These are phyloP conservation scores for Deuterostichococcus epilithicus DNA, from an alignment of 139 green algal genomes.

Conservation along the genomic window DNA sequence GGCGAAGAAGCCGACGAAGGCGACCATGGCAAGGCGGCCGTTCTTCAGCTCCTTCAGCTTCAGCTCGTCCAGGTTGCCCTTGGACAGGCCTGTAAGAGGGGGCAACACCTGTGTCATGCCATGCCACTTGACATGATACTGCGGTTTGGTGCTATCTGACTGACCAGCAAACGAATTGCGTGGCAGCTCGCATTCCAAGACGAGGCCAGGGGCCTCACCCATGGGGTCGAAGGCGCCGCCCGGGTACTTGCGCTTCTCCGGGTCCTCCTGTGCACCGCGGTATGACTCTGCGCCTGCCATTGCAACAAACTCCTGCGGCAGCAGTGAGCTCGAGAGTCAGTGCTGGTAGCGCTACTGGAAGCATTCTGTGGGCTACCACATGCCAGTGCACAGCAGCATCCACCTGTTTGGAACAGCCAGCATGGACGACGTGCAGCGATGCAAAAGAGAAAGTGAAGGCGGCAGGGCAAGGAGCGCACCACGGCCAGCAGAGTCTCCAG, in stretches of 20 bases:
- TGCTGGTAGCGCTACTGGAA: no score
- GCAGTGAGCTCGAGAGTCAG: no score
- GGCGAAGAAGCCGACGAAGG: conserved; percentile 74
- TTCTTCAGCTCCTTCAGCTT: conserved; percentile 86
- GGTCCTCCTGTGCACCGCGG: conserved; percentile 34
- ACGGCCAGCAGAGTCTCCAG: conserved; percentile 70
- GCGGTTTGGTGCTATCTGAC: not conserved
- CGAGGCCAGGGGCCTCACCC: not conserved
- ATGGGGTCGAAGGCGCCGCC: conserved; percentile 17
- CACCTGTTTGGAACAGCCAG: not conserved
- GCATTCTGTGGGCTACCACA: no score
- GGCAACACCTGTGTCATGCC: not conserved
- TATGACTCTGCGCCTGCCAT: conserved; percentile 68
- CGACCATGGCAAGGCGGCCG: conserved; percentile 49
- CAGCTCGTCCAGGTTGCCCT: not conserved
- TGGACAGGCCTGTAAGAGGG: not conserved
- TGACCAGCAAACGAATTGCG: not conserved
- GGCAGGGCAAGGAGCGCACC: conserved; percentile 48
- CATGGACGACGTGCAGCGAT: not conserved
- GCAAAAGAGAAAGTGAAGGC: no score
- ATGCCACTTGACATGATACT: not conserved
- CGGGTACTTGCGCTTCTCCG: conserved; percentile 50
- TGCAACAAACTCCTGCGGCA: conserved; percentile 56
- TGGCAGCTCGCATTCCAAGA: not conserved
- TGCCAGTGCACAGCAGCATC: not conserved